These are phyloP conservation scores for Parafenestella ontariensis DNA, from an alignment of 2,329 filamentous ascomycete species.

Conservation along the genomic window DNA sequence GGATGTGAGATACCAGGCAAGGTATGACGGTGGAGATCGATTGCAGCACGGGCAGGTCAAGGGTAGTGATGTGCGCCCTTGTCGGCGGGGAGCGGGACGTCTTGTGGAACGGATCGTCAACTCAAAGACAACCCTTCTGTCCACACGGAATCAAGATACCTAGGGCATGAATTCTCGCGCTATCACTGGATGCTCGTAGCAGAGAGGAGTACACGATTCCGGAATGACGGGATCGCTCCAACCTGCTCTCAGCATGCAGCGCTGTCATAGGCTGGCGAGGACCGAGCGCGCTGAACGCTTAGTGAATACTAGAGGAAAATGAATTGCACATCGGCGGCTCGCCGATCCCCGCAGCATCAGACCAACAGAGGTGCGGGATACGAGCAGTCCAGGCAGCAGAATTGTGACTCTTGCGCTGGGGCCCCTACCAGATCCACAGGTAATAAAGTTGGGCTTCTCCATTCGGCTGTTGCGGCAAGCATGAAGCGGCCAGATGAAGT, in stretches of 20 bases:
- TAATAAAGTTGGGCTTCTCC: slow-evolving; percentile 35
- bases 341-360: slow-evolving; percentile 33
- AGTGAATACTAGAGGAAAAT: slow-evolving; percentile 25
- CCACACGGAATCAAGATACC: slow-evolving; percentile 19
- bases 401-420: background rate
- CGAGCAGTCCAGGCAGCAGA: slow-evolving; percentile 21
- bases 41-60: slow-evolving; percentile 40
- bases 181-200: slow-evolving; percentile 24
- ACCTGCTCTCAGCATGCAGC: slow-evolving; percentile 17
- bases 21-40: slow-evolving; percentile 45
- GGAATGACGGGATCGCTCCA: slow-evolving; percentile 30
- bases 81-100: slow-evolving; percentile 43
- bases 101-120: slow-evolving; percentile 46
- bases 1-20: slow-evolving; percentile 45
- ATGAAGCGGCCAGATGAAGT: slow-evolving; percentile 28
- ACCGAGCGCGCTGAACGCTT: slow-evolving; percentile 5
- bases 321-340: slow-evolving; percentile 28
- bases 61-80: slow-evolving; percentile 31
- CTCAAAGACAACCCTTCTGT: slow-evolving; percentile 21
- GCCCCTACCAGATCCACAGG: slow-evolving; percentile 28
- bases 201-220: slow-evolving; percentile 27
- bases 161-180: background rate
- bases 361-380: slow-evolving; percentile 27
- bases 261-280: slow-evolving; percentile 6
- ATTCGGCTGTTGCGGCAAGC: slow-evolving; percentile 49